Evolutionary conservation across 2,329 filamentous ascomycete species (phyloP), one percentile per base, ranked within the genome.

Genomic region (Colletotrichum sp.): DNA sequence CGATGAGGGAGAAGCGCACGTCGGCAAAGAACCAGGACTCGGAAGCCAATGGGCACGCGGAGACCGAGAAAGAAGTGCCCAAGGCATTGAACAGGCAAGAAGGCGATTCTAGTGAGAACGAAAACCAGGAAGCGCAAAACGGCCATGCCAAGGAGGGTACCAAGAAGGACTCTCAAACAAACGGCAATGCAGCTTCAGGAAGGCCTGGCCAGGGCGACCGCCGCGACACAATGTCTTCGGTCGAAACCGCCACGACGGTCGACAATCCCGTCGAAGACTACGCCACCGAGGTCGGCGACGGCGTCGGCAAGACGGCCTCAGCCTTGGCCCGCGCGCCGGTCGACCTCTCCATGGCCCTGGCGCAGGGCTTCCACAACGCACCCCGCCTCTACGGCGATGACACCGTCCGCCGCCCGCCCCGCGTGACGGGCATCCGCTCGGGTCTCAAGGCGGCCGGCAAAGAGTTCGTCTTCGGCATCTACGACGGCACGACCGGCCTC

Each of bases 331-430:
- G 86, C 76, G 90, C 91, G 0, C 93, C 93, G 0, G 89, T 93
- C 78, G 89, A 93, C 78, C 82, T 94, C 4, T 87, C 89, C 0
- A 83, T 94, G 55, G 91, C 92, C 0, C 81, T 94, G 3, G 91
- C 92, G 2, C 92, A 94, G 80, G 93, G 93, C 2, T 94, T 94
- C 77, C 93, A 94, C 81, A 94, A 94, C 78, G 92, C 92, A 0
- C 93, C 93, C 2, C 89, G 92, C 3, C 86, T 95, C 0, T 95
- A 94, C 78, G 93, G 93, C 16, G 93, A 95, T 79, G 89, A 91
- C 65, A 94, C 93, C 2, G 93, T 95, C 3, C 89, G 93, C 5
- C 88, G 89, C 3, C 91, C 92, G 1, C 88, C 88, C 2, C 88
- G 92, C 9, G 90, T 94, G 57, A 94, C 92, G 1, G 93, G 92